These are phyloP conservation scores for Ustilago loliicola DNA, from an alignment of 1,284 basidiomycete species.

Conservation along the genomic window DNA sequence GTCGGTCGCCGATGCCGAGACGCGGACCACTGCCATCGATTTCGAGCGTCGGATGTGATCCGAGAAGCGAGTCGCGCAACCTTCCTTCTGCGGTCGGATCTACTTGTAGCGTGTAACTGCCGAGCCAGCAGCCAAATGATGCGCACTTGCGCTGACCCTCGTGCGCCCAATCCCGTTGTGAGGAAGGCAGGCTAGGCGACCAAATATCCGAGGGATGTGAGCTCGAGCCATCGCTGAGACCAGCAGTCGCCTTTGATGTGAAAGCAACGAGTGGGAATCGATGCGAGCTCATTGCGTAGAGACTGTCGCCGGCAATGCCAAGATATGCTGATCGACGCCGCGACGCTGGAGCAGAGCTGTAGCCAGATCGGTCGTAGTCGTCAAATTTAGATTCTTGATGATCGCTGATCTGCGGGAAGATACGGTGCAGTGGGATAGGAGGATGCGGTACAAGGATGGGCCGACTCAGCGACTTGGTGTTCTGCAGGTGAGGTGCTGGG, in stretches of 20 bases:
- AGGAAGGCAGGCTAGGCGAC: slow-evolving; percentile 31
- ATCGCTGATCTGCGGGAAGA: slow-evolving; percentile 54
- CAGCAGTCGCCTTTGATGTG: slow-evolving; percentile 39
- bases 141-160: slow-evolving; percentile 48
- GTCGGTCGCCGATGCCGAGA: slow-evolving; percentile 42
- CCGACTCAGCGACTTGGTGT: slow-evolving; percentile 50
- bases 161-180: slow-evolving; percentile 43
- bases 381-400: slow-evolving; percentile 12
- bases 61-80: slow-evolving; percentile 38
- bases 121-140: slow-evolving; percentile 62
- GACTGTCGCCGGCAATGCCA: slow-evolving; percentile 59
- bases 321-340: slow-evolving; percentile 54
- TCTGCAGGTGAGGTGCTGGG: slow-evolving; percentile 50
- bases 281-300: slow-evolving; percentile 62
- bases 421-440: slow-evolving; percentile 39
- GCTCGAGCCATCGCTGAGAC: slow-evolving; percentile 30
- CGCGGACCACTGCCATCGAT: slow-evolving; percentile 38
- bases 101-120: slow-evolving; percentile 52
- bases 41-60: slow-evolving; percentile 41
- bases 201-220: slow-evolving; percentile 18
- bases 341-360: slow-evolving; percentile 1
- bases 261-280: slow-evolving; percentile 61
- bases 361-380: slow-evolving; percentile 3
- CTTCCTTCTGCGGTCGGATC: slow-evolving; percentile 43
- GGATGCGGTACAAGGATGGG: slow-evolving; percentile 60